Conservation (phyloP, 345 rosid species). For the Turnera subulata region DNA sequence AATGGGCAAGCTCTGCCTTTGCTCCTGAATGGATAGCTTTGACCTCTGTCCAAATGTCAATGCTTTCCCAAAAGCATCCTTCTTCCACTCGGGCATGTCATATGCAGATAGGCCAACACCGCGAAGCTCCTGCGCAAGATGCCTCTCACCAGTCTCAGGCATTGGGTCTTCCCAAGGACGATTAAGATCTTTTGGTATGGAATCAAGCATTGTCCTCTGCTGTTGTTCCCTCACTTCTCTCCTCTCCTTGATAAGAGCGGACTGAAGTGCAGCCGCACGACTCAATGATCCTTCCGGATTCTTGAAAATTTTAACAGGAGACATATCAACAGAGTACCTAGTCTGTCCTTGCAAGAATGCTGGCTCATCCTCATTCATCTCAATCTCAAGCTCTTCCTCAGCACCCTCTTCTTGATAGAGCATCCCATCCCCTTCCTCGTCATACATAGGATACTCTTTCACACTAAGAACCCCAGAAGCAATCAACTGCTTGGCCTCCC, state of each 20-base stretch:
- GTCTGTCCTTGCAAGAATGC: conserved; percentile 80
- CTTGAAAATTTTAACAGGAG: conserved; percentile 88
- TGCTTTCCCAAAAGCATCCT: conserved; percentile 78
- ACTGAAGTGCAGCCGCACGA: conserved; percentile 91
- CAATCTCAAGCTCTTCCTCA: conserved; percentile 93
- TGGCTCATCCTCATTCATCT: conserved; percentile 86
- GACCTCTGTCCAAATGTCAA: conserved; percentile 77
- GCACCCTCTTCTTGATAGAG: conserved; percentile 75
- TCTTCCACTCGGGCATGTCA: conserved; percentile 95
- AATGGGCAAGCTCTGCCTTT: conserved; percentile 86
- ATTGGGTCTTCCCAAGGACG: conserved; percentile 97
- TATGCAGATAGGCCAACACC: conserved; percentile 89
- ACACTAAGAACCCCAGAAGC: conserved; percentile 74
- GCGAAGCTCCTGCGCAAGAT: conserved; percentile 88
- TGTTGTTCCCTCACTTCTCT: conserved; percentile 81
- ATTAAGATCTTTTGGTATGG: conserved; percentile 94
- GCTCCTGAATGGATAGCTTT: conserved; percentile 86
- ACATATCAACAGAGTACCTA: conserved; percentile 65
- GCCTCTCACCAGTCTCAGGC: conserved; percentile 90
- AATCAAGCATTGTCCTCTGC: conserved; percentile 88
- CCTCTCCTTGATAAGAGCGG: conserved; percentile 82
- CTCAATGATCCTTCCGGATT: conserved; percentile 92
- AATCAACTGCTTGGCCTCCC: conserved; percentile 89
- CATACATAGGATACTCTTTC: conserved; percentile 67
- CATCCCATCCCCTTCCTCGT: conserved; percentile 82